phyloP scores from a whole-genome alignment of 2,329 filamentous ascomycete genomes.

The Aspergillus puulaauensis region DNA sequence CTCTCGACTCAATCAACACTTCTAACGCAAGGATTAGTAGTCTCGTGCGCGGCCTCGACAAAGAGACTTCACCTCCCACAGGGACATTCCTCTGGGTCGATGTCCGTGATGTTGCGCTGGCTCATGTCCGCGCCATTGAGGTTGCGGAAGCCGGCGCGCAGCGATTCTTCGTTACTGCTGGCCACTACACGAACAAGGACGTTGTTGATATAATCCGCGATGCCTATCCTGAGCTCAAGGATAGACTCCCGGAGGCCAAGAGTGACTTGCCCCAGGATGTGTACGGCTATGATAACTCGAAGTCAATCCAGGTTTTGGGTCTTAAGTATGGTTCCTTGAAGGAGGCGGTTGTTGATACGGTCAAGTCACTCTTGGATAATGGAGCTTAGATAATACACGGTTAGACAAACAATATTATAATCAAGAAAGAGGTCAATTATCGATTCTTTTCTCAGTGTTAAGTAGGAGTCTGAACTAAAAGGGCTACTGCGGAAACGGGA shows the following conservation, averaged over 20 bases:
- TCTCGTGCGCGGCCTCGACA: constrained; percentile 62
- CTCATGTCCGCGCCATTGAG: constrained; percentile 49
- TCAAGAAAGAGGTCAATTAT: background rate
- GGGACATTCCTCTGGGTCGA: constrained; percentile 60
- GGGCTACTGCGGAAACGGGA: background rate
- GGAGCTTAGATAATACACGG: constrained; percentile 24
- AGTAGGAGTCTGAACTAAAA: background rate
- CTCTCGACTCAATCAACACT: constrained; percentile 66
- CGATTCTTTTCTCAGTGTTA: background rate
- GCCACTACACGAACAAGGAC: constrained; percentile 43
- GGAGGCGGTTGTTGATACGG: constrained; percentile 38
- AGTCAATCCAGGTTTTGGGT: constrained; percentile 42
- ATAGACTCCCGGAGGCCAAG: constrained; percentile 40
- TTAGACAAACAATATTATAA: background rate
- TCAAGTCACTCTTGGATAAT: constrained; percentile 34
- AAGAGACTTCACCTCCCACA: constrained; percentile 57
- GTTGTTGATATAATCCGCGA: constrained; percentile 44
- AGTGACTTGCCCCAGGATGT: constrained; percentile 30
- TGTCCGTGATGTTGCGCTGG: constrained; percentile 50
- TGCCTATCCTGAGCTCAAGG: constrained; percentile 42
- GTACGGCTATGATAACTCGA: constrained; percentile 40
- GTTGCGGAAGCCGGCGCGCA: constrained; percentile 46
- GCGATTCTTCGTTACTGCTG: constrained; percentile 46
- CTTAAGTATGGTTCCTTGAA: constrained; percentile 42
- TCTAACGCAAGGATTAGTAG: constrained; percentile 68